Conservation (phyloP, 2,329 filamentous ascomycete species). For the Aspergillus puulaauensis region DNA sequence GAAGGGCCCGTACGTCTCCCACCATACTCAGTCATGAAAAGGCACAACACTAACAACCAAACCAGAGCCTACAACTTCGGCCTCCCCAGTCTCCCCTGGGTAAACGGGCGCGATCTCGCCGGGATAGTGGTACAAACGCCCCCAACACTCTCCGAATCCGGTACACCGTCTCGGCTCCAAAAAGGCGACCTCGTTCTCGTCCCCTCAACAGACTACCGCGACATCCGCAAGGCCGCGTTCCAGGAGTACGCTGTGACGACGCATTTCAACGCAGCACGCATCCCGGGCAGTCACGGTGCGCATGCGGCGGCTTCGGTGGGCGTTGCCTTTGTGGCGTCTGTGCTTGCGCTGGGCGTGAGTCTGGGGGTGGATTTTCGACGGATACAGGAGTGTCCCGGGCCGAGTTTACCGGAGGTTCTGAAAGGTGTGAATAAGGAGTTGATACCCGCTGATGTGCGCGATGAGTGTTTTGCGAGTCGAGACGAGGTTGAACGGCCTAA, state of each 20-base stretch:
- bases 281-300: constrained; percentile 51
- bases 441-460: constrained; percentile 61
- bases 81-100: constrained; percentile 66
- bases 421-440: constrained; percentile 45
- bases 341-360: constrained; percentile 66
- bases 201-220: constrained; percentile 74
- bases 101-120: constrained; percentile 69
- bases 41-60: neutral
- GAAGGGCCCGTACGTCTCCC: constrained; percentile 63
- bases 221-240: constrained; percentile 69
- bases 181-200: constrained; percentile 59
- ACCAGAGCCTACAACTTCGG: constrained; percentile 68
- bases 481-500: constrained; percentile 53
- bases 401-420: constrained; percentile 58
- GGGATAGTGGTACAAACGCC: constrained; percentile 58
- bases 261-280: constrained; percentile 63
- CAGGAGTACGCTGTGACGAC: constrained; percentile 68
- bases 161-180: constrained; percentile 48
- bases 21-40: no score
- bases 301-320: constrained; percentile 64
- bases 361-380: constrained; percentile 64
- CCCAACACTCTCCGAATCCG: constrained; percentile 10
- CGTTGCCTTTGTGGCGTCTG: constrained; percentile 70
- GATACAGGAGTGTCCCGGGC: constrained; percentile 48
- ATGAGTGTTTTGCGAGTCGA: constrained; percentile 63